Evolutionary conservation across 371 early-diverging fungal genomes (phyloP), one percentile per base, ranked within the genome.

Genomic region (Rhizopus delemar): DNA sequence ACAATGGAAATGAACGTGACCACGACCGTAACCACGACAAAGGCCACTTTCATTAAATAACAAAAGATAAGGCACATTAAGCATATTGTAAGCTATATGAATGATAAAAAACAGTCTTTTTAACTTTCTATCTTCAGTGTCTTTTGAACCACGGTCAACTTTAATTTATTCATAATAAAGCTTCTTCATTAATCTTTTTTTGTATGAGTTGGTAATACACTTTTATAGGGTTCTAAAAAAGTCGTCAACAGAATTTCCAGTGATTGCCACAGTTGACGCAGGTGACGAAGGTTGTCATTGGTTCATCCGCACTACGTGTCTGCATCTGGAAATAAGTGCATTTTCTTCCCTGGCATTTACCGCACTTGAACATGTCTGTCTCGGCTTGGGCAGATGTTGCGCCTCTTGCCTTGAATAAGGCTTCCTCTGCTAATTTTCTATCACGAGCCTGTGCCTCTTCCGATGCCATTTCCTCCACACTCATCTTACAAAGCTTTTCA

Each of bases 221-320:
- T 22, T 22, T 22, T 0, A 22, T 22, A 22, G 22, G 22, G 28
- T 48, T 48, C 48, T 48, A 46, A 28, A 22, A 22, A 22, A 22
- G 12, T 16, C 15, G 15, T 51, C 62, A 67, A 49, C 68, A 67
- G 7, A 67, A 67, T 77, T 93, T 96, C 96, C 96, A 95, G 41
- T 83, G 86, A 68, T 95, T 89, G 36, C 85, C 82, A 74, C 96
- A 96, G 36, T 66, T 70, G 35, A 84, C 78, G 68, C 96, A 96
- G 6, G 93, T 94, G 46, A 93, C 94, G 78, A 95, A 95, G 0
- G 95, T 94, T 4, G 95, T 94, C 96, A 96, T 97, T 8, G 98
- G 98, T 80, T 97, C 99, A 88, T 99, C 99, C 22, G 99, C 99
- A 68, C 93, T 92, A 45, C 99, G 84, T 32, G 80, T 79, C 65